Percentiles rank a stretch among this genome's conserved stretches.
Conservation (phyloP, 768 basidiomycete genomes). For the Macrolepiota fuliginosa region DNA sequence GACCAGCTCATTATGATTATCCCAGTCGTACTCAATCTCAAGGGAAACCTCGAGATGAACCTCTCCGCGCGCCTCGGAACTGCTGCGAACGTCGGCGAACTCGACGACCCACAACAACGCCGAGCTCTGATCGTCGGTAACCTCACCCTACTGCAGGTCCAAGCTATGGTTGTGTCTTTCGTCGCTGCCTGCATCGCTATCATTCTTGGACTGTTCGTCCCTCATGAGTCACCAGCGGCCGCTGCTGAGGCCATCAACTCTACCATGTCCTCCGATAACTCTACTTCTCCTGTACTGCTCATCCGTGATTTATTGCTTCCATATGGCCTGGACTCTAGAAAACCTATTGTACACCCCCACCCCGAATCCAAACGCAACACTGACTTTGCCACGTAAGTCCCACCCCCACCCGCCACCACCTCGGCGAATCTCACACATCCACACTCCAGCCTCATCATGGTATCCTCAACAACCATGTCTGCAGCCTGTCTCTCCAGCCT, state of each 20-base stretch:
- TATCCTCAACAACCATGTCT: conserved; percentile 76
- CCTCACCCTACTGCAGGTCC: conserved; percentile 85
- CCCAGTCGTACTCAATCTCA: conserved; percentile 91
- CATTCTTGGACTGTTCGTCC: conserved; percentile 63
- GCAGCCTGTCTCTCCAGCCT: conserved; percentile 76
- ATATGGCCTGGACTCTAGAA: conserved; percentile 22
- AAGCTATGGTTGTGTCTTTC: conserved; percentile 87
- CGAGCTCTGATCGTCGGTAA: conserved; percentile 76
- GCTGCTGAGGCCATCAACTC: not conserved
- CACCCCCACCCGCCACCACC: not conserved
- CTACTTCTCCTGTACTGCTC: conserved; percentile 12
- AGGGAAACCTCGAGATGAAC: conserved; percentile 99
- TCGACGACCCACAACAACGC: conserved; percentile 68
- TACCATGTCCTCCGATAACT: conserved; percentile 15
- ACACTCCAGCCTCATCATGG: conserved; percentile 63
- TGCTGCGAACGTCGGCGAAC: conserved; percentile 88
- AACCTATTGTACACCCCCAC: conserved; percentile 21
- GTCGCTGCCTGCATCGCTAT: conserved; percentile 80
- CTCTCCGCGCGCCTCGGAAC: conserved; percentile 95
- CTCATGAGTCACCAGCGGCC: conserved; percentile 28
- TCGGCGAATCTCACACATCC: not conserved
- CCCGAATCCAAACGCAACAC: conserved; percentile 25
- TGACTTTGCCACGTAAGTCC: conserved; percentile 34
- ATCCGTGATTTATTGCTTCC: conserved; percentile 18
- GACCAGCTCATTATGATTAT: conserved; percentile 97